phyloP scores from a whole-genome alignment of 306 rosid species.

The Medicago ruthenica region DNA sequence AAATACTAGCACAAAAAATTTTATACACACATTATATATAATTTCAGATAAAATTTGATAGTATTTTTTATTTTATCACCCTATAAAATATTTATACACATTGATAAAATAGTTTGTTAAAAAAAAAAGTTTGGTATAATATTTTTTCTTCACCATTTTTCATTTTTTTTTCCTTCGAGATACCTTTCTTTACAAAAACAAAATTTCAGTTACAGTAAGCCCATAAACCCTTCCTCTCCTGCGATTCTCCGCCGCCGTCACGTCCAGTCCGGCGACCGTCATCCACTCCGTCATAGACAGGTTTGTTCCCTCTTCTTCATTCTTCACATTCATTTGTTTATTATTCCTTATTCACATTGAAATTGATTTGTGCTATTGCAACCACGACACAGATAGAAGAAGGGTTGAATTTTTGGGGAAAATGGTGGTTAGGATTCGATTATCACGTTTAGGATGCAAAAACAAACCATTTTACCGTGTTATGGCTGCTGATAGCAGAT shows the following conservation, averaged over 20 bases:
- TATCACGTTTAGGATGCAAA: constrained; percentile 83
- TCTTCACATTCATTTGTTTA: neutral
- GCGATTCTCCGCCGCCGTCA: neutral
- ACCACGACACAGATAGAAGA: neutral
- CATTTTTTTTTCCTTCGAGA: no score
- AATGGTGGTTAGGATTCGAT: constrained; percentile 87
- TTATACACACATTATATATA: no score
- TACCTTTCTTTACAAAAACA: no score
- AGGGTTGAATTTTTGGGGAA: neutral
- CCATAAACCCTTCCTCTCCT: neutral
- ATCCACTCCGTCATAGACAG: neutral
- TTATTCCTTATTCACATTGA: neutral
- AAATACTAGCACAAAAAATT: no score
- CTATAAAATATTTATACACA: no score
- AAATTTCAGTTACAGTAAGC: no score
- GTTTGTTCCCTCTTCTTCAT: neutral
- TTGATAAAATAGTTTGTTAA: no score
- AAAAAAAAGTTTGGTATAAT: no score
- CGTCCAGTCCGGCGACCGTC: neutral
- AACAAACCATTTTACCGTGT: constrained; percentile 92
- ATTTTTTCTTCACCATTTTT: no score
- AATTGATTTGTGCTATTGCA: neutral
- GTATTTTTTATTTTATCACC: no score
- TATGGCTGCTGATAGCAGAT: constrained; percentile 91
- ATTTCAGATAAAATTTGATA: no score